Percentiles rank a stretch among this genome's conserved stretches.
Conservation (phyloP, 1,284 basidiomycete genomes). For the Boletus albobrunnescens region DNA sequence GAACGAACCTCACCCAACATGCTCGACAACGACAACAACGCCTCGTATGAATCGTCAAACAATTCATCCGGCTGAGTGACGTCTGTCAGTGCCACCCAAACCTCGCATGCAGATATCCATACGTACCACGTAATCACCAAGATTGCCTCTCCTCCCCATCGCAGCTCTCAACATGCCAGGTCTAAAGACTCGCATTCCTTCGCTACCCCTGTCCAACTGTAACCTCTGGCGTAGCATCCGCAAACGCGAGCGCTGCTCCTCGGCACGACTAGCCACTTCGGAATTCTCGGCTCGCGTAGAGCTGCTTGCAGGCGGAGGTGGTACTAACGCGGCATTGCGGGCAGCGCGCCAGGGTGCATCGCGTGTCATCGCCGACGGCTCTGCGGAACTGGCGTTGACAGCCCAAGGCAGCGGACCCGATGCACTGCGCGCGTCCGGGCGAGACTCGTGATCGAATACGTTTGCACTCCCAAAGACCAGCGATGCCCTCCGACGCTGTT, state of each 20-base stretch:
- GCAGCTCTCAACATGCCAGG: conserved; percentile 26
- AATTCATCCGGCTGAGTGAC: conserved; percentile 59
- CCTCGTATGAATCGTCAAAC: conserved; percentile 69
- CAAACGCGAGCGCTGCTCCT: conserved; percentile 27
- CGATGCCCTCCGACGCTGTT: conserved; percentile 14
- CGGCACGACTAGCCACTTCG: conserved; percentile 16
- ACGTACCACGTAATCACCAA: conserved; percentile 62
- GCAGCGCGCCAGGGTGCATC: conserved; percentile 25
- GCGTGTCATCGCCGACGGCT: conserved; percentile 8
- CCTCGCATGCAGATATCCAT: no score
- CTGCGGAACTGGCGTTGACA: conserved; percentile 3
- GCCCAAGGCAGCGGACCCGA: conserved; percentile 17
- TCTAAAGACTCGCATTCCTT: conserved; percentile 21
- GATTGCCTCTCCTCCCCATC: conserved; percentile 30
- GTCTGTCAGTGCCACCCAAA: conserved; percentile 6
- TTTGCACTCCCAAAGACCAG: conserved; percentile 5
- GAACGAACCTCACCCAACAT: conserved; percentile 63
- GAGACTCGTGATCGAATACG: conserved; percentile 12
- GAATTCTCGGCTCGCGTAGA: conserved; percentile 9
- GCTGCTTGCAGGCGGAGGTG: conserved; percentile 1
- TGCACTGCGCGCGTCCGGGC: neutral
- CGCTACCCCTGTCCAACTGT: conserved; percentile 22
- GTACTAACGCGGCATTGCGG: conserved; percentile 11
- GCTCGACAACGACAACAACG: conserved; percentile 52
- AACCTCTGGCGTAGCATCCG: conserved; percentile 28